Evolutionary conservation across 768 basidiomycete species (phyloP), one percentile per base, ranked within the genome.

Genomic region (Porphyrellus cyaneotinctus): DNA sequence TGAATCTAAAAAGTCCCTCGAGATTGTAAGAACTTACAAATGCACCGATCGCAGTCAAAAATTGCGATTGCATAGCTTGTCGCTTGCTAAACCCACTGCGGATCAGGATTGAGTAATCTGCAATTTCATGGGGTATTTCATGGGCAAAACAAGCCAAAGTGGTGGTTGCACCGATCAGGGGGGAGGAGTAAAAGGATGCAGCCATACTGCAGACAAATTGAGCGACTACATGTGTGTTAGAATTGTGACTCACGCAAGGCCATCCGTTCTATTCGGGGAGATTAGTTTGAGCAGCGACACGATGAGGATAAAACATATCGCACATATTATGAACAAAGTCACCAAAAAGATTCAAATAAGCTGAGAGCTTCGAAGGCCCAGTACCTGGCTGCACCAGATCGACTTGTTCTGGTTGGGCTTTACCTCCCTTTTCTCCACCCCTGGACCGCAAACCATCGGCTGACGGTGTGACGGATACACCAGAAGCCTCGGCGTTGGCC

Each of bases 181-280:
- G 93, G 31, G 89, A 91, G n/a, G 91, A 91, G 67, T 95, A 95
- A 75, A 95, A 95, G n/a, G 91, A 92, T 47, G 93, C 92, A 15
- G 91, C 88, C 89, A 95, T 93, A 30, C 91, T 92, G 59, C 22
- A 35, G 8, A 31, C 41, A 42, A 46, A 41, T 52, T 32, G 26
- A 33, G 28, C 46, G 26, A 33, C 23, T 37, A 28, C 22, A 43
- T 55, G 43, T 57, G 39, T 31, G n/a, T n/a, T n/a, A n/a, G n/a
- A 48, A 32, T 5, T n/a, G 45, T 28, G 39, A 82, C 85, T 64
- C 73, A 90, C 87, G 88, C 88, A 45, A 95, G 79, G 43, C 93
- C 93, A 74, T 95, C 93, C n/a, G 92, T 95, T 61, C 89, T 91
- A 58, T 53, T 45, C 45, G 23, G 53, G 49, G 23, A 45, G 10